These are phyloP conservation scores for Penicillium capsulatum DNA, from an alignment of 2,329 filamentous ascomycete species.

Conservation along the genomic window DNA sequence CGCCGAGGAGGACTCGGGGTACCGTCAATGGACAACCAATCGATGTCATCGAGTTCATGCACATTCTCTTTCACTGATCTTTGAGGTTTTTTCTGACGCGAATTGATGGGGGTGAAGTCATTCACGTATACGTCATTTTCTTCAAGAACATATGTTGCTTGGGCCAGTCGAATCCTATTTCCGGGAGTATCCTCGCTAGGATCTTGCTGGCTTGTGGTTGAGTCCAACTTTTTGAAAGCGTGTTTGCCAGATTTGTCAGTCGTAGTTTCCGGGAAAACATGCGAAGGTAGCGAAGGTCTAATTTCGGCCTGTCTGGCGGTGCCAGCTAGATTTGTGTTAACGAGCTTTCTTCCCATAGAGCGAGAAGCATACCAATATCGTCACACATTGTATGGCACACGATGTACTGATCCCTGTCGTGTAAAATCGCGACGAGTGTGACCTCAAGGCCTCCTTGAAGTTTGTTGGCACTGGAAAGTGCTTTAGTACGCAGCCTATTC, in stretches of 20 bases:
- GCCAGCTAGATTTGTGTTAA: constrained; percentile 44
- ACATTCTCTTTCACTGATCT: not conserved
- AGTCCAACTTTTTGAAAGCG: not conserved
- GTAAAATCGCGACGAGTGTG: constrained; percentile 56
- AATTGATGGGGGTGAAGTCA: constrained; percentile 44
- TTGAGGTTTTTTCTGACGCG: not conserved
- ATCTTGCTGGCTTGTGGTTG: too few relatives aligned
- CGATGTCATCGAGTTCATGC: constrained; percentile 15
- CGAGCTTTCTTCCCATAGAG: not conserved
- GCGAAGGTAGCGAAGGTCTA: constrained; percentile 47
- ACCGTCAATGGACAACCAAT: constrained; percentile 21
- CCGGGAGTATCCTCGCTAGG: not conserved
- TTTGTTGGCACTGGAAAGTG: constrained; percentile 53
- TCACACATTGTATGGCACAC: constrained; percentile 75
- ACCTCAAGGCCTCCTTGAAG: constrained; percentile 61
- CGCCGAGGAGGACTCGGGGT: constrained; percentile 6
- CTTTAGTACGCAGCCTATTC: constrained; percentile 17
- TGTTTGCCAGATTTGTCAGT: constrained; percentile 15
- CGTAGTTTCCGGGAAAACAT: constrained; percentile 40
- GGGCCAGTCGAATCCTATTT: not conserved
- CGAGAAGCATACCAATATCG: constrained; percentile 59
- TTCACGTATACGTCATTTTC: constrained; percentile 52
- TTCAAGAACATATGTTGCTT: constrained; percentile 48
- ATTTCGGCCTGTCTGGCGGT: constrained; percentile 53
- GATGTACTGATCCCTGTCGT: constrained; percentile 54